Base-by-base conservation (phyloP, 306 rosid species). In the Vigna hirtella region DNA sequence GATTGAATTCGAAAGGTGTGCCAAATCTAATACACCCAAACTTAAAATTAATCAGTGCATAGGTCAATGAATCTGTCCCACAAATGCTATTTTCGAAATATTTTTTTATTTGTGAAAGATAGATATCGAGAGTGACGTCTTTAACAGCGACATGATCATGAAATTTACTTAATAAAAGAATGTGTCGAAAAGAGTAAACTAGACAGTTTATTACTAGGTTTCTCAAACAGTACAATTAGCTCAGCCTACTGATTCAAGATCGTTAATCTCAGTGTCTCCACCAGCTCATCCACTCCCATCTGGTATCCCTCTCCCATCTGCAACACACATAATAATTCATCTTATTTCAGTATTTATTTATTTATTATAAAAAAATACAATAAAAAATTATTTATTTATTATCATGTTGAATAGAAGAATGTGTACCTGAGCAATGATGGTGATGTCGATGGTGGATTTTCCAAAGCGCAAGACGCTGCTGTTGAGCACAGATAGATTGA, bases 381-480 rank as follows among this genome's bases (percentile, higher is more conserved):
- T 18, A 18, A 18, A 18, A 18, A 18, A 18, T 18, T 26, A 26
- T 26, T 26, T 26, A 26, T 26, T 24, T 1, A 24, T 24, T 24
- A 24, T 24, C 26, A 24, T 24, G 2, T 24, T 24, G 26, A 24
- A 2, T 1, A 24, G 26, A 24, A 24, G 28, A 24, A 24, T 24
- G 47, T 42, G 47, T 20, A 81, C 88, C 85, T 85, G 72, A 22
- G 85, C 83, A 63, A 74, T 7, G 11, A 85, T 78, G 56, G 88
- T 85, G 55, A 85, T 81, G 68, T 77, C 79, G 18, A 81, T 63
- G 12, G 47, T 63, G 62, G 80, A 78, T 5, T 69, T 81, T 6
- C 88, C 88, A 10, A 85, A 85, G 7, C 38, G 81, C 83, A 85
- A 78, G 68, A 78, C 76, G 40, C 83, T 81, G 77, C 68, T 78